These are phyloP conservation scores for Metarhizium guizhouense DNA, from an alignment of 2,329 filamentous ascomycete genomes.

Conservation along the genomic window DNA sequence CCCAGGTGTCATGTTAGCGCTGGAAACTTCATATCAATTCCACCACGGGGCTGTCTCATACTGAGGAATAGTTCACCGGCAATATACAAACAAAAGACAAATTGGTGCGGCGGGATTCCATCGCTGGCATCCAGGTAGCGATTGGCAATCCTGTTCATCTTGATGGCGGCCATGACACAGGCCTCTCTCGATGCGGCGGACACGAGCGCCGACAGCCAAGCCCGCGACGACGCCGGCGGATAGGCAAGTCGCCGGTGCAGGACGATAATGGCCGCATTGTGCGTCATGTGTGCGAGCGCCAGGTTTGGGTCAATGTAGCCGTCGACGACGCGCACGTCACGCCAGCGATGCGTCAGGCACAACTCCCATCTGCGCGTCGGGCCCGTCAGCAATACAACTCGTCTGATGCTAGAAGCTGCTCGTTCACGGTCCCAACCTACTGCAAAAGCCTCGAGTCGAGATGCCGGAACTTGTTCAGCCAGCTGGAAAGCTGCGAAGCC, in stretches of 20 bases:
- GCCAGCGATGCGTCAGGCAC: constrained; percentile 33
- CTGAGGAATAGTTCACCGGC: too few species aligned
- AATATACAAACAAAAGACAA: constrained; percentile 30
- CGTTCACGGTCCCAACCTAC: constrained; percentile 13
- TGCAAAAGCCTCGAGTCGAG: constrained; percentile 31
- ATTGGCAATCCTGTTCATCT: constrained; percentile 27
- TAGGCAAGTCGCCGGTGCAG: constrained; percentile 32
- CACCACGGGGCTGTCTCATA: too few species aligned
- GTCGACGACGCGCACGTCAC: constrained; percentile 29
- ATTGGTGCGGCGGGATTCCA: constrained; percentile 22
- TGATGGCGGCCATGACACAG: constrained; percentile 27
- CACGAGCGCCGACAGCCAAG: not conserved
- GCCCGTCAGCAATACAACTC: too few species aligned
- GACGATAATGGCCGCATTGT: constrained; percentile 32
- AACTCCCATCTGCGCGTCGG: constrained; percentile 29
- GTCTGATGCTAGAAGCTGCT: not conserved
- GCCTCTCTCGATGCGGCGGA: constrained; percentile 24
- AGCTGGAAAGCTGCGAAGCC: constrained; percentile 26
- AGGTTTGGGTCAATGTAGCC: constrained; percentile 33
- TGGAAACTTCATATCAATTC: too few species aligned
- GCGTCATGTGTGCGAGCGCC: constrained; percentile 29
- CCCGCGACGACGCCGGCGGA: constrained; percentile 21
- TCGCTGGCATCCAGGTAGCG: not conserved
- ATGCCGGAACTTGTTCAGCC: constrained; percentile 35
- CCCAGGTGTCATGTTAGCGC: too few species aligned